These are phyloP conservation scores for Xylariomycetidae sp. DNA, from an alignment of 2,329 filamentous ascomycete species.

Conservation along the genomic window DNA sequence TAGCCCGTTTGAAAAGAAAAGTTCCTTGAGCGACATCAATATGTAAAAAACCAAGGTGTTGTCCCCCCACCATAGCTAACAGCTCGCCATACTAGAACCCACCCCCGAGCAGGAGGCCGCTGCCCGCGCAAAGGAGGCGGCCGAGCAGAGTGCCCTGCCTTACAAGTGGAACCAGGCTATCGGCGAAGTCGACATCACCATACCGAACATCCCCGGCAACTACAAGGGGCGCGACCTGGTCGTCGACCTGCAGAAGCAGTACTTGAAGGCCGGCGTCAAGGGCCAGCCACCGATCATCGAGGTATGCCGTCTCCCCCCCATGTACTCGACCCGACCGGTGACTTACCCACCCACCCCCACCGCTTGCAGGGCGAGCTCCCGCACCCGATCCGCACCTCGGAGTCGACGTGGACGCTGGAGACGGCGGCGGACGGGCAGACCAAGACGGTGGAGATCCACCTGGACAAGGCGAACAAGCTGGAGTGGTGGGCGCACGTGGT, in stretches of 20 bases:
- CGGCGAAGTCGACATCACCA: conserved; percentile 73
- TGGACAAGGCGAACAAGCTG: conserved; percentile 95
- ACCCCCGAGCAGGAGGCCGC: conserved; percentile 52
- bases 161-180: conserved; percentile 99
- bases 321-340: too few species aligned
- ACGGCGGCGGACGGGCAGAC: conserved; percentile 63
- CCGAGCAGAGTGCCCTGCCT: conserved; percentile 83
- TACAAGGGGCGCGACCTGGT: conserved; percentile 79
- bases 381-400: conserved; percentile 71
- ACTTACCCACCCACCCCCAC: background rate
- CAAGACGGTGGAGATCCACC: conserved; percentile 68
- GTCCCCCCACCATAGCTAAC: conserved; percentile 5
- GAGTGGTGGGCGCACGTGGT: conserved; percentile 98
- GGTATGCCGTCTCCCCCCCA: conserved; percentile 39
- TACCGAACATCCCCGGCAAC: conserved; percentile 67
- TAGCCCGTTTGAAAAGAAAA: too few species aligned
- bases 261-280: conserved; percentile 75
- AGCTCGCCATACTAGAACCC: conserved; percentile 34
- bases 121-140: conserved; percentile 64
- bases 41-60: background rate
- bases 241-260: conserved; percentile 74
- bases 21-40: too few species aligned
- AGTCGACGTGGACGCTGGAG: conserved; percentile 90
- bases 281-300: conserved; percentile 80
- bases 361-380: conserved; percentile 72